Percentiles rank a stretch among this genome's conserved stretches.
Evolutionary conservation across 768 basidiomycete species (phyloP).

Genomic region (Amanita rimosa): DNA sequence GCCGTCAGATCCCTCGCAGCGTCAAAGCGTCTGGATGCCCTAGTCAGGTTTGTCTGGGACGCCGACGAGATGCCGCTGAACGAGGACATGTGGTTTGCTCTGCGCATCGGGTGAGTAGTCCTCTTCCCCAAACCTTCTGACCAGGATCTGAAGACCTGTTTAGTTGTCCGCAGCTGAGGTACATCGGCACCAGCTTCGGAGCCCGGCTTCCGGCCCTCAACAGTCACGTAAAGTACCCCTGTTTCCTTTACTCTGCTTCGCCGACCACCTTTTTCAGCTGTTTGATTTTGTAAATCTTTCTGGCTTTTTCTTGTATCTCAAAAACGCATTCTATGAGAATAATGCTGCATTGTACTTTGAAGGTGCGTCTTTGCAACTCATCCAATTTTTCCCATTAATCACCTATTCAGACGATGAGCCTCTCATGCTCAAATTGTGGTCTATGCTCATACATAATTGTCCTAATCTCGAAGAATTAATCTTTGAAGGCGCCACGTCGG

Average conservation of each 20-base stretch:
- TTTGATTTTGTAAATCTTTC: slow-evolving; percentile 56
- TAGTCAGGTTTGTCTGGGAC: slow-evolving; percentile 61
- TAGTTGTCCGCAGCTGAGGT: slow-evolving; percentile 58
- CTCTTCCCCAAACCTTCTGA: background rate
- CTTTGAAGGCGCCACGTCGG: slow-evolving; percentile 40
- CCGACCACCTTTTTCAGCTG: slow-evolving; percentile 27
- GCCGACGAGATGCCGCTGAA: slow-evolving; percentile 53
- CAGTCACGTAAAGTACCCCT: slow-evolving; percentile 39
- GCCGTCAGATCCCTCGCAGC: slow-evolving; percentile 40
- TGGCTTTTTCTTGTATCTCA: slow-evolving; percentile 52
- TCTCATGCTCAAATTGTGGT: slow-evolving; percentile 45
- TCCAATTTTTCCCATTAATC: background rate
- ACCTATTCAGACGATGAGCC: slow-evolving; percentile 34
- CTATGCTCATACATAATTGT: slow-evolving; percentile 57
- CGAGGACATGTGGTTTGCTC: slow-evolving; percentile 72
- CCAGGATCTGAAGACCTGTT: background rate
- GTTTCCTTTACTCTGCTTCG: background rate
- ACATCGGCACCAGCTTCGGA: slow-evolving; percentile 53
- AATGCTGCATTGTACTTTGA: slow-evolving; percentile 44
- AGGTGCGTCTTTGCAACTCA: slow-evolving; percentile 24
- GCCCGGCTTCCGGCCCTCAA: slow-evolving; percentile 40
- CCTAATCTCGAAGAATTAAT: slow-evolving; percentile 56
- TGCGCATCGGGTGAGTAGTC: slow-evolving; percentile 46
- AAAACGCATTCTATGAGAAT: slow-evolving; percentile 51
- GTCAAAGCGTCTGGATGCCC: slow-evolving; percentile 44